Conservation (phyloP, 148 eudicot genomes). For the Amaranthus palmeri region DNA sequence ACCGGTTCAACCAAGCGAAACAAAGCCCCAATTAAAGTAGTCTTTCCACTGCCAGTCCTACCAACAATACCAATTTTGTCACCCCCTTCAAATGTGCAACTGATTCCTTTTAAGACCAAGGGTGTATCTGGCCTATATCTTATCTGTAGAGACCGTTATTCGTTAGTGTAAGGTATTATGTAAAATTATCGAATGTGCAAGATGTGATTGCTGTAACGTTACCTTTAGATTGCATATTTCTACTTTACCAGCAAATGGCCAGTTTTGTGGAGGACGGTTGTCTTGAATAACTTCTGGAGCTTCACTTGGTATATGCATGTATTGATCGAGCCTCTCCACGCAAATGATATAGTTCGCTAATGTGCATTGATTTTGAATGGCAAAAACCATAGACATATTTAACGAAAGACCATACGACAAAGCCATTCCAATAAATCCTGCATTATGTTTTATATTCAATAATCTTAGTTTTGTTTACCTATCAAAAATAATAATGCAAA, state of each 20-base stretch:
- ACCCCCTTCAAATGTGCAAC: conserved; percentile 82
- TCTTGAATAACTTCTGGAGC: conserved; percentile 73
- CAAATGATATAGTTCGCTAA: conserved; percentile 77
- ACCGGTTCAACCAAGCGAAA: conserved; percentile 82
- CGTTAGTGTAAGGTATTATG: background rate
- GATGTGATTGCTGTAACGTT: background rate
- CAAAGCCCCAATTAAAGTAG: conserved; percentile 73
- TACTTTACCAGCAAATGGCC: conserved; percentile 80
- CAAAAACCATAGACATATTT: conserved; percentile 58
- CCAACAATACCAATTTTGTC: conserved; percentile 86
- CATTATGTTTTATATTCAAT: conserved; percentile 6
- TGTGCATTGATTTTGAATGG: conserved; percentile 77
- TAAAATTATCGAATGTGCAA: background rate
- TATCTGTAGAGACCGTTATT: conserved; percentile 40
- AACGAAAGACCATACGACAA: conserved; percentile 86
- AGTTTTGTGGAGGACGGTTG: conserved; percentile 57
- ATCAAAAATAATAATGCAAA: background rate
- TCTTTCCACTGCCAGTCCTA: conserved; percentile 90
- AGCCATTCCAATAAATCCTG: conserved; percentile 96
- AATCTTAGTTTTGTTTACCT: background rate
- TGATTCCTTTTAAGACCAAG: conserved; percentile 69
- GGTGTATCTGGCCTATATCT: conserved; percentile 72
- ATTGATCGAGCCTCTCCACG: conserved; percentile 86
- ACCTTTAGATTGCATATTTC: conserved; percentile 79
- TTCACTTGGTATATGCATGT: conserved; percentile 84